These are phyloP conservation scores for Neurospora sp. DNA, from an alignment of 495 filamentous ascomycete species.

Conservation along the genomic window DNA sequence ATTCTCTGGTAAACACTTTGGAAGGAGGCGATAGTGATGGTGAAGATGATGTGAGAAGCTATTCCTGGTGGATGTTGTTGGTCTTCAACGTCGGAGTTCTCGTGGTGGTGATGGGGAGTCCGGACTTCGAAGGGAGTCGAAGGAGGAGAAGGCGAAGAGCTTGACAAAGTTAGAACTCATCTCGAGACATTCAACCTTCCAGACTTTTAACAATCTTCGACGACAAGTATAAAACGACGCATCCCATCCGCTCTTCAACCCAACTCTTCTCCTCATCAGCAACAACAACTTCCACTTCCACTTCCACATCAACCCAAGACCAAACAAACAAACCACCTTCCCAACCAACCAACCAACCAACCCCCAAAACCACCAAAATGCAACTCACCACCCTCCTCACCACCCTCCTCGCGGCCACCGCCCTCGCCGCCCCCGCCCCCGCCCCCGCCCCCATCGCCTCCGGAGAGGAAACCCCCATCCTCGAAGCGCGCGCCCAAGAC, in stretches of 20 bases:
- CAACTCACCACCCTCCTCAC: constrained; percentile 9
- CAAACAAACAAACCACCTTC: not conserved
- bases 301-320: not conserved
- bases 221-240: not conserved
- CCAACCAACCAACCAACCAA: not conserved
- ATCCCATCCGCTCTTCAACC: not conserved
- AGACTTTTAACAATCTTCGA: not conserved
- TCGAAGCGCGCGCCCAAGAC: not conserved
- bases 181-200: not conserved
- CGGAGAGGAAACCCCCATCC: not conserved
- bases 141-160: not conserved
- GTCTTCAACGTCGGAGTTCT: too few relatives aligned
- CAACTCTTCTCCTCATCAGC: not conserved
- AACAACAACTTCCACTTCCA: too few relatives aligned
- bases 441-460: not conserved
- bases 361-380: constrained; percentile 8
- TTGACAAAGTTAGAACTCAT: not conserved
- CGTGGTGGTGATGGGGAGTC: not conserved
- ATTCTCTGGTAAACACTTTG: not conserved
- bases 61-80: not conserved
- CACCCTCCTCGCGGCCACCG: not conserved
- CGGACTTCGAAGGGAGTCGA: not conserved
- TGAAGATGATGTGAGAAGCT: not conserved
- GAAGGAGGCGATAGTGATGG: not conserved
- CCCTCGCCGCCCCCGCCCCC: not conserved